These are phyloP conservation scores for Pseudisothecium myosuroides DNA, from an alignment of 225 moss, liverwort and hornwort species.

Conservation along the genomic window DNA sequence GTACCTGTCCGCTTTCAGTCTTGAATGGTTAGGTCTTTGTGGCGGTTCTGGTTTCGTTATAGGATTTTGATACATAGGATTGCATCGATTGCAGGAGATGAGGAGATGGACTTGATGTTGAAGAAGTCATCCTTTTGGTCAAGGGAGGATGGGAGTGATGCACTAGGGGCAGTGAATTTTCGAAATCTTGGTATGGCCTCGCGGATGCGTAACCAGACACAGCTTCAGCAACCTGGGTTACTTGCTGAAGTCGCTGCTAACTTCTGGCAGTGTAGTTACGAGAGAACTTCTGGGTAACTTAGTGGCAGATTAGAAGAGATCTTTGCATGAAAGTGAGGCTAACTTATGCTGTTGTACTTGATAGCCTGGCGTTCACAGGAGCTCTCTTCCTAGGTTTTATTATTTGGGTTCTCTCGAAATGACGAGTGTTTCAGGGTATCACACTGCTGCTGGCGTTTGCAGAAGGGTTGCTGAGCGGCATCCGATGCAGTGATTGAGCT, in stretches of 20 bases:
- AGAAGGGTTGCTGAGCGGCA: slow-evolving; percentile 5
- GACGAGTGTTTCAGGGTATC: slow-evolving; percentile 1
- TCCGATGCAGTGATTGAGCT: slow-evolving; percentile 12
- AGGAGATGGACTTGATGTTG: slow-evolving; percentile 59
- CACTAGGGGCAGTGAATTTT: slow-evolving; percentile 19
- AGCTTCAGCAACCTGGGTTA: slow-evolving; percentile 11
- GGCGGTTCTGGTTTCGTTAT: neutral
- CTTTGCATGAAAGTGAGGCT: slow-evolving; percentile 25
- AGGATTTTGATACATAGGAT: neutral
- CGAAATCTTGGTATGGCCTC: slow-evolving; percentile 46
- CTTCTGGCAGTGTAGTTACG: neutral
- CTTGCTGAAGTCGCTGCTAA: neutral
- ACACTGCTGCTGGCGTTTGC: slow-evolving; percentile 1
- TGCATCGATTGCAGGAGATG: slow-evolving; percentile 49
- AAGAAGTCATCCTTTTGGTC: slow-evolving; percentile 74
- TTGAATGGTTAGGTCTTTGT: no score
- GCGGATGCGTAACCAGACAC: slow-evolving; percentile 57
- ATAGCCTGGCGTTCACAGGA: slow-evolving; percentile 21
- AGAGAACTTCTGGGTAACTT: neutral
- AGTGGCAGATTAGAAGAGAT: slow-evolving; percentile 10
- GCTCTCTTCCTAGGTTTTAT: slow-evolving; percentile 31
- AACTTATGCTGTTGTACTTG: neutral
- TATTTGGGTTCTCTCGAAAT: neutral
- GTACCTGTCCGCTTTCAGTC: neutral
- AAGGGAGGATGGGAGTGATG: slow-evolving; percentile 23